Evolutionary conservation across 139 green algal species (phyloP).

Genomic region (Trebouxia sp.): DNA sequence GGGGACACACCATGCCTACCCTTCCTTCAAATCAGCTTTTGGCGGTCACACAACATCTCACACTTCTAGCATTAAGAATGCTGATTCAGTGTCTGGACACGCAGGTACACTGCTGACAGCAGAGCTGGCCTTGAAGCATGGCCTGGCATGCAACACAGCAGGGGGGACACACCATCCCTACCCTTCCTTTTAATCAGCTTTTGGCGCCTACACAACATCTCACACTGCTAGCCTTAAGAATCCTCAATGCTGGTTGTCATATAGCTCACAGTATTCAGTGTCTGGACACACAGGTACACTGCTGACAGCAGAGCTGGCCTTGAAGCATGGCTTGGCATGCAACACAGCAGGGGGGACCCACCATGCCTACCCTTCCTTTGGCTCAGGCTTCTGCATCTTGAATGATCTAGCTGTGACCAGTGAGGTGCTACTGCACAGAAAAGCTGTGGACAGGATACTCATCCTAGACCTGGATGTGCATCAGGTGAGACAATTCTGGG

Average conservation of each 20-base stretch:
- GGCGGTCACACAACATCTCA: too few relatives aligned
- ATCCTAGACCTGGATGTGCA: constrained; percentile 93
- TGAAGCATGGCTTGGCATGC: constrained; percentile 74
- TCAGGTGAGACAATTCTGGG: constrained; percentile 55
- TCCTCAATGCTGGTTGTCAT: too few relatives aligned
- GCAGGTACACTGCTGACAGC: constrained; percentile 87
- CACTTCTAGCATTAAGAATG: too few relatives aligned
- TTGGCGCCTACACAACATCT: background rate
- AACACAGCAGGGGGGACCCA: constrained; percentile 88
- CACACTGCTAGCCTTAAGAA: too few relatives aligned
- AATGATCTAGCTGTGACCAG: constrained; percentile 85
- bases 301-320: constrained; percentile 82
- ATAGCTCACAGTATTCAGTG: too few relatives aligned
- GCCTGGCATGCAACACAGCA: background rate
- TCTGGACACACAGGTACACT: constrained; percentile 67
- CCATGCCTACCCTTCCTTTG: constrained; percentile 69
- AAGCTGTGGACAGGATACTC: constrained; percentile 59
- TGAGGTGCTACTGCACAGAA: constrained; percentile 48
- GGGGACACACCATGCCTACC: too few relatives aligned
- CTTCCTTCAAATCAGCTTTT: background rate
- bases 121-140: constrained; percentile 41
- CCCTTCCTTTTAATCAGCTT: background rate
- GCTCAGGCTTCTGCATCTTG: constrained; percentile 87
- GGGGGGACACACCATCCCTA: too few relatives aligned
- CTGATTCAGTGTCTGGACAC: background rate